Percentiles rank a stretch among this genome's conserved stretches.
These are phyloP conservation scores for Epichloe uncinata DNA, from an alignment of 2,329 filamentous ascomycete genomes.

Conservation along the genomic window DNA sequence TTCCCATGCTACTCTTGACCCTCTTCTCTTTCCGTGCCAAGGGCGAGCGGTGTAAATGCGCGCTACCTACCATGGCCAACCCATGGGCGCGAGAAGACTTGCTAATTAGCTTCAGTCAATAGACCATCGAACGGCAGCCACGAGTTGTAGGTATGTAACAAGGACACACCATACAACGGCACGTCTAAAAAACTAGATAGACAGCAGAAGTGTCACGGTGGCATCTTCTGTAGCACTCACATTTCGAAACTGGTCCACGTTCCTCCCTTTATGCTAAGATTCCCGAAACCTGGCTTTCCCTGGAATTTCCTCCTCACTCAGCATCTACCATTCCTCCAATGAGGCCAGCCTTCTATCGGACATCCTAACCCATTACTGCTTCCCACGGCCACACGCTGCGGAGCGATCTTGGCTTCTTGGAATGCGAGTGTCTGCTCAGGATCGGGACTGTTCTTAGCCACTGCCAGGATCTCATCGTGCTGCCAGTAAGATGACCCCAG, in stretches of 20 bases:
- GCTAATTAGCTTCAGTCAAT: constrained; percentile 7
- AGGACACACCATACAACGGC: background rate
- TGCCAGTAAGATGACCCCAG: constrained; percentile 20
- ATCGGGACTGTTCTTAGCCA: constrained; percentile 22
- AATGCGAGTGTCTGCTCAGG: constrained; percentile 24
- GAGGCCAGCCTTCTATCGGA: constrained; percentile 10
- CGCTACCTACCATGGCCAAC: background rate
- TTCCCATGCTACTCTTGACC: background rate
- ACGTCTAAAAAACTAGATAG: background rate
- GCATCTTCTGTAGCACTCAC: constrained; percentile 10
- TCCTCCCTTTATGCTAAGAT: constrained; percentile 8
- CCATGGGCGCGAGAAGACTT: constrained; percentile 4
- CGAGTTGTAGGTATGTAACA: background rate
- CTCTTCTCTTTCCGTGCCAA: background rate
- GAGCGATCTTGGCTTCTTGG: constrained; percentile 18
- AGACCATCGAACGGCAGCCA: background rate
- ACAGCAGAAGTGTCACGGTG: constrained; percentile 1
- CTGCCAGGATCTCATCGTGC: constrained; percentile 17
- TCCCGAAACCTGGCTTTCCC: constrained; percentile 9
- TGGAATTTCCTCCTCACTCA: constrained; percentile 9
- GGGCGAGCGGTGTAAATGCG: background rate
- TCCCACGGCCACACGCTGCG: constrained; percentile 11
- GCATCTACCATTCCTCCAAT: constrained; percentile 9
- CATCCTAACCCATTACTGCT: constrained; percentile 9
- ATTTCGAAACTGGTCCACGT: constrained; percentile 6